Percentiles rank a stretch among this genome's conserved stretches.
Conservation (phyloP, 148 eudicot species). For the Selenicereus undatus region DNA sequence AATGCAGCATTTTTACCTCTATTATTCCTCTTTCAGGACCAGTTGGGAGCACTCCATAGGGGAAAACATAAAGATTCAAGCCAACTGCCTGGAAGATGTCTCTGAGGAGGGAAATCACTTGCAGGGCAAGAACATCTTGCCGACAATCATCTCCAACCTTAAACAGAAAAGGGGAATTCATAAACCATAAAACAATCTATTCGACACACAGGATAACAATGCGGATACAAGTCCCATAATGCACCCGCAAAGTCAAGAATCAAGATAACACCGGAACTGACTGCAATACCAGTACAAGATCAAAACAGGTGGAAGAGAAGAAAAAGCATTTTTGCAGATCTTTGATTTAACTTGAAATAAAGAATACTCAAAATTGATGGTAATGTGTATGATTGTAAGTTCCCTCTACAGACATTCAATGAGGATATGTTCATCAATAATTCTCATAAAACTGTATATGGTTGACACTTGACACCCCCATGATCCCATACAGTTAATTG, state of each 20-base stretch:
- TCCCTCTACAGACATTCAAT: neutral
- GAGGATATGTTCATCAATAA: neutral
- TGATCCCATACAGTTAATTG: neutral
- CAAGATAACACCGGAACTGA: neutral
- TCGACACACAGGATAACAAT: neutral
- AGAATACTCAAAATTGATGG: neutral
- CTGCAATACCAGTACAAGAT: neutral
- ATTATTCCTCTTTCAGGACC: slow-evolving; percentile 93
- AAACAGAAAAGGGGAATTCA: neutral
- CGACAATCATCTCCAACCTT: slow-evolving; percentile 99
- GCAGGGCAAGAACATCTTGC: slow-evolving; percentile 97
- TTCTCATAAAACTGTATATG: neutral
- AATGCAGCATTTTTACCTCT: slow-evolving; percentile 50
- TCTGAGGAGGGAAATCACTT: slow-evolving; percentile 86
- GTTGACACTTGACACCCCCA: neutral
- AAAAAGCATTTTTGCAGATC: neutral
- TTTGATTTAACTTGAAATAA: neutral
- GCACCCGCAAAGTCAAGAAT: neutral
- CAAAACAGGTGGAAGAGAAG: no score
- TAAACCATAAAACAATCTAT: neutral
- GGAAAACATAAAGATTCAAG: slow-evolving; percentile 82
- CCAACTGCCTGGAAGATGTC: slow-evolving; percentile 88
- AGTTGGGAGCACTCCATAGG: slow-evolving; percentile 98
- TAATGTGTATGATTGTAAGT: neutral
- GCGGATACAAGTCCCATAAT: neutral